Evolutionary conservation across 768 basidiomycete species (phyloP).

Genomic region (Amanita inopinata): DNA sequence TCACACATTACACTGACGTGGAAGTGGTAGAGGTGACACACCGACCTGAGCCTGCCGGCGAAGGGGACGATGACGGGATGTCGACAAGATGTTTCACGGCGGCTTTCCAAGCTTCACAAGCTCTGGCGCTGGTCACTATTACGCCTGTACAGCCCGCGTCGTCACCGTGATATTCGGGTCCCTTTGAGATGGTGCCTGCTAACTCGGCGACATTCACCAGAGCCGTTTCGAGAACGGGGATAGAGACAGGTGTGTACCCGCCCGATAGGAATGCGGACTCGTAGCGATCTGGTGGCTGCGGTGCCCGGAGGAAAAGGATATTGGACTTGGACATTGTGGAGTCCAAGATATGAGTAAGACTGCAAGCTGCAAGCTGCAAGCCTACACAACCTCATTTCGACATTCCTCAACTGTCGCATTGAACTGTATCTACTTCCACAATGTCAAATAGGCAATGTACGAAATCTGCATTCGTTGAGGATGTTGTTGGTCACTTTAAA

Average conservation of each 20-base stretch:
- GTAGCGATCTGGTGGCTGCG: conserved; percentile 48
- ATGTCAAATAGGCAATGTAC: too few species aligned
- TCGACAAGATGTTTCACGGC: conserved; percentile 32
- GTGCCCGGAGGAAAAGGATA: conserved; percentile 35
- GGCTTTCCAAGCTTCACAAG: conserved; percentile 60
- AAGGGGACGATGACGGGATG: conserved; percentile 5
- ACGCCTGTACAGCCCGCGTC: conserved; percentile 41
- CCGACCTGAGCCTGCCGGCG: conserved; percentile 6
- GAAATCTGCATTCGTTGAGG: too few species aligned
- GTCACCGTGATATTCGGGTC: conserved; percentile 23
- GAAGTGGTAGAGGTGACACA: not conserved
- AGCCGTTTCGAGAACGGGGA: conserved; percentile 65
- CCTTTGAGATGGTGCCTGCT: conserved; percentile 27
- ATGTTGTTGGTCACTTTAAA: too few species aligned
- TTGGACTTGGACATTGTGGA: conserved; percentile 28
- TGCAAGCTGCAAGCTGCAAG: too few species aligned
- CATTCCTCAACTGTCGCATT: too few species aligned
- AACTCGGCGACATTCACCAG: conserved; percentile 41
- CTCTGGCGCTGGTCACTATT: conserved; percentile 70
- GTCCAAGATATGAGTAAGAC: too few species aligned
- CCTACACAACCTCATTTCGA: too few species aligned
- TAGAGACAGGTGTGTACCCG: conserved; percentile 46
- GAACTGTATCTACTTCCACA: too few species aligned
- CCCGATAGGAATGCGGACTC: conserved; percentile 34
- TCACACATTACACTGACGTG: conserved; percentile 2